Percentiles rank a stretch among this genome's conserved stretches.
phyloP scores from a whole-genome alignment of 2,329 filamentous ascomycete genomes.

The Lachnellula cervina region DNA sequence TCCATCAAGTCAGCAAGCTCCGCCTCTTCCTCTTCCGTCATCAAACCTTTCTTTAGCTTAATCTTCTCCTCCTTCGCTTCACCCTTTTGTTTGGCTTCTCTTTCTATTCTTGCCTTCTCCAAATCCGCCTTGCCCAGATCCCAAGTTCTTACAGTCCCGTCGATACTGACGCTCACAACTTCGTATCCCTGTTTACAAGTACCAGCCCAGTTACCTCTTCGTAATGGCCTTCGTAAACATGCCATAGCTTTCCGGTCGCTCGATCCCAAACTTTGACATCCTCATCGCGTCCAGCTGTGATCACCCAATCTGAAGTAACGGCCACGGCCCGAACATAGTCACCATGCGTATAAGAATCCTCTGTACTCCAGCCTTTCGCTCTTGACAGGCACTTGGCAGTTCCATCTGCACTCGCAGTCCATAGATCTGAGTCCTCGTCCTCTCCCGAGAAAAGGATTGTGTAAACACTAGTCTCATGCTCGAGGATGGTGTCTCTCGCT shows the following conservation, averaged over 20 bases:
- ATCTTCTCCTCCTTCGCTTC: conserved; percentile 37
- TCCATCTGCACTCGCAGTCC: conserved; percentile 91
- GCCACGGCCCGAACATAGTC: conserved; percentile 86
- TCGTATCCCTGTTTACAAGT: conserved; percentile 49
- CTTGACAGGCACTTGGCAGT: conserved; percentile 76
- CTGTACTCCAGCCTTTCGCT: conserved; percentile 61
- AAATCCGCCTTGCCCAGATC: conserved; percentile 60
- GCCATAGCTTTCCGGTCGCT: conserved; percentile 65
- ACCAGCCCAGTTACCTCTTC: conserved; percentile 86
- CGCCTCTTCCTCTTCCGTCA: conserved; percentile 88
- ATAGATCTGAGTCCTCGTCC: conserved; percentile 62
- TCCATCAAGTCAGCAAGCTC: conserved; percentile 91
- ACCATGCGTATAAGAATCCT: conserved; percentile 72
- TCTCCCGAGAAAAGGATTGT: conserved; percentile 67
- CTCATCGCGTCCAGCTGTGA: conserved; percentile 89
- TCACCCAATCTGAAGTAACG: conserved; percentile 69
- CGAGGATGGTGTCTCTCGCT: conserved; percentile 55
- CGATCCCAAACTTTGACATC: conserved; percentile 86
- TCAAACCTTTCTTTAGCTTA: conserved; percentile 44
- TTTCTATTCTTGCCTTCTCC: conserved; percentile 49
- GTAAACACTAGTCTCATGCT: conserved; percentile 90
- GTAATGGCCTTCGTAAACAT: conserved; percentile 76
- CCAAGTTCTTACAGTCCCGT: conserved; percentile 85
- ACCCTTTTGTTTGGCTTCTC: conserved; percentile 42
- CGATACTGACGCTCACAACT: conserved; percentile 81